Evolutionary conservation across 2,329 filamentous ascomycete genomes (phyloP).

Genomic region (Fusarium sublunatum): DNA sequence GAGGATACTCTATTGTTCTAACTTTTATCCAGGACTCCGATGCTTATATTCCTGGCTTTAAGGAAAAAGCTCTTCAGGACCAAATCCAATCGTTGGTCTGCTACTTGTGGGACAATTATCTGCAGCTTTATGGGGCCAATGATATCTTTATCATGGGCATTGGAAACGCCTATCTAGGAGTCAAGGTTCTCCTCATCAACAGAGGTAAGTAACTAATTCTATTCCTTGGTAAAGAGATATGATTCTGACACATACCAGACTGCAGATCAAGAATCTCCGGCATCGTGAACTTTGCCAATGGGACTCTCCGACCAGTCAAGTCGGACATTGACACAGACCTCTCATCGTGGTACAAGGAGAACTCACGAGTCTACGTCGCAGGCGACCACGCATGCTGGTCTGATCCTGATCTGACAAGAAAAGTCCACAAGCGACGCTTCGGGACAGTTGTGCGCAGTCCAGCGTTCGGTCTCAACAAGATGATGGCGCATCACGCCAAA

Average conservation of each 20-base stretch:
- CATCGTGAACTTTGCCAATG: conserved; percentile 84
- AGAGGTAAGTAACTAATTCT: conserved; percentile 64
- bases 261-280: conserved; percentile 76
- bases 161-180: conserved; percentile 86
- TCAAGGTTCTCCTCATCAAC: conserved; percentile 83
- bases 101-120: conserved; percentile 97
- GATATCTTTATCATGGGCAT: conserved; percentile 89
- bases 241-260: conserved; percentile 53
- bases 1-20: conserved; percentile 10
- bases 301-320: conserved; percentile 79
- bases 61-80: conserved; percentile 63
- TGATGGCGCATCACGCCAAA: conserved; percentile 66
- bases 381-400: conserved; percentile 80
- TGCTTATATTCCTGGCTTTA: conserved; percentile 57
- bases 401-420: conserved; percentile 68
- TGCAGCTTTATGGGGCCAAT: conserved; percentile 78
- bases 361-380: conserved; percentile 83
- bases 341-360: conserved; percentile 83
- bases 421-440: conserved; percentile 70
- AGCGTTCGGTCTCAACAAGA: conserved; percentile 61
- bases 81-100: conserved; percentile 79
- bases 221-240: conserved; percentile 2
- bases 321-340: conserved; percentile 80
- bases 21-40: conserved; percentile 57
- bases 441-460: conserved; percentile 67